Percentiles rank a stretch among this genome's conserved stretches.
Evolutionary conservation across 169 alveolate genomes (phyloP).

Genomic region (Besnoitia besnoiti): DNA sequence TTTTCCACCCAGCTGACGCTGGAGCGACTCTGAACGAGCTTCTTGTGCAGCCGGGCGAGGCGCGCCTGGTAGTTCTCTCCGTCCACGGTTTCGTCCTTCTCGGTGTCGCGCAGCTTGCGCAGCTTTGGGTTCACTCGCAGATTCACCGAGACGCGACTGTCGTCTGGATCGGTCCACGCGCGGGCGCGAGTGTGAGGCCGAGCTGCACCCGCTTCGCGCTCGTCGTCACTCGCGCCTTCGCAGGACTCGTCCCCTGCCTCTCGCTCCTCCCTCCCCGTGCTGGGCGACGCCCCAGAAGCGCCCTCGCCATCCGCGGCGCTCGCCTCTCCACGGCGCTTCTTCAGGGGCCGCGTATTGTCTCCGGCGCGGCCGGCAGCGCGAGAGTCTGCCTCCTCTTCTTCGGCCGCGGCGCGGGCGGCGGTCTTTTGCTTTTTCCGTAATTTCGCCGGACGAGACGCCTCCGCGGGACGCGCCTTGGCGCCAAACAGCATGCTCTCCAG

Average conservation of each 20-base stretch:
- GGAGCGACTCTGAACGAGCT: not conserved
- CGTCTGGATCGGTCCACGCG: constrained; percentile 49
- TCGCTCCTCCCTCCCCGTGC: too few species aligned
- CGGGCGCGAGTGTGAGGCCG: too few species aligned
- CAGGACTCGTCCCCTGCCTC: too few species aligned
- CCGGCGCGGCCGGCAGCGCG: not conserved
- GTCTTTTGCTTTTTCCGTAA: not conserved
- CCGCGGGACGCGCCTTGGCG: not conserved
- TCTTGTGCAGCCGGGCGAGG: constrained; percentile 1
- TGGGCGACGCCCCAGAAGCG: too few species aligned
- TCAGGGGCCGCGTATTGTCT: too few species aligned
- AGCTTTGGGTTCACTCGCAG: constrained; percentile 5
- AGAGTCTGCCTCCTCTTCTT: not conserved
- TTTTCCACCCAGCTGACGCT: constrained; percentile 27
- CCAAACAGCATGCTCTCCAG: not conserved
- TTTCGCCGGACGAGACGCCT: not conserved
- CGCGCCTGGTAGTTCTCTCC: constrained; percentile 13
- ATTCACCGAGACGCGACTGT: not conserved
- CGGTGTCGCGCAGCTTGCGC: constrained; percentile 32
- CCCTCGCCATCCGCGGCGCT: too few species aligned
- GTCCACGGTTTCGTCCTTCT: not conserved
- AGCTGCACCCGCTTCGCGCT: too few species aligned
- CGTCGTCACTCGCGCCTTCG: too few species aligned
- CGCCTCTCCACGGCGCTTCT: too few species aligned
- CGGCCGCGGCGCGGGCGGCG: not conserved